Conservation (phyloP, 2,329 filamentous ascomycete genomes). For the Dryadomyces quercus-mongolicae region DNA sequence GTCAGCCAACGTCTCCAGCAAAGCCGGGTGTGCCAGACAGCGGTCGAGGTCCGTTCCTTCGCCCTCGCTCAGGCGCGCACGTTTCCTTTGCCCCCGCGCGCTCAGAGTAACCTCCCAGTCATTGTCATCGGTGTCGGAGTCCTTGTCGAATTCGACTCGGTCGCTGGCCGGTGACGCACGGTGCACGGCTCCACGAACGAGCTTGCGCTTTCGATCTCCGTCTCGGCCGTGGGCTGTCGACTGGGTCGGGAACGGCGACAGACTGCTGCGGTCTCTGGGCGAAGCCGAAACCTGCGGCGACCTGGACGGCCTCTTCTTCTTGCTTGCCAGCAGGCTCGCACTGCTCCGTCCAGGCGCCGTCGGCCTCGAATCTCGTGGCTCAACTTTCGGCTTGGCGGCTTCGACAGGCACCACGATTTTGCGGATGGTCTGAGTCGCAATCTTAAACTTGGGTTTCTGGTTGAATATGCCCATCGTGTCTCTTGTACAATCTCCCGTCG, state of each 20-base stretch:
- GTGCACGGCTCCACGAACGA: constrained; percentile 17
- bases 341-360: background rate
- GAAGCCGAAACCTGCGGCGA: constrained; percentile 13
- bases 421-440: constrained; percentile 35
- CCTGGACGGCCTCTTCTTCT: constrained; percentile 4
- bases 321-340: constrained; percentile 12
- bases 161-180: constrained; percentile 34
- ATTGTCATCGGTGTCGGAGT: constrained; percentile 38
- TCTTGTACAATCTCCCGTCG: too few relatives aligned
- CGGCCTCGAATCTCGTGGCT: constrained; percentile 9
- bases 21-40: constrained; percentile 31
- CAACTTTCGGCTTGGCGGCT: constrained; percentile 24
- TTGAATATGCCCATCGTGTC: constrained; percentile 27
- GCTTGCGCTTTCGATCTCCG: constrained; percentile 35
- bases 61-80: constrained; percentile 8
- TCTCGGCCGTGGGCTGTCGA: background rate
- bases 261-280: constrained; percentile 13
- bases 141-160: constrained; percentile 34
- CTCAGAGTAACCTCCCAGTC: constrained; percentile 34
- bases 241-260: constrained; percentile 22
- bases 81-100: constrained; percentile 35
- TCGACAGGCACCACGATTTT: constrained; percentile 40
- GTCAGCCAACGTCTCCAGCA: constrained; percentile 17
- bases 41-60: constrained; percentile 21
- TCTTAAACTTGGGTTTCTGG: constrained; percentile 37